Conservation (phyloP, 1,284 basidiomycete genomes). For the Coriolopsis trogii region DNA sequence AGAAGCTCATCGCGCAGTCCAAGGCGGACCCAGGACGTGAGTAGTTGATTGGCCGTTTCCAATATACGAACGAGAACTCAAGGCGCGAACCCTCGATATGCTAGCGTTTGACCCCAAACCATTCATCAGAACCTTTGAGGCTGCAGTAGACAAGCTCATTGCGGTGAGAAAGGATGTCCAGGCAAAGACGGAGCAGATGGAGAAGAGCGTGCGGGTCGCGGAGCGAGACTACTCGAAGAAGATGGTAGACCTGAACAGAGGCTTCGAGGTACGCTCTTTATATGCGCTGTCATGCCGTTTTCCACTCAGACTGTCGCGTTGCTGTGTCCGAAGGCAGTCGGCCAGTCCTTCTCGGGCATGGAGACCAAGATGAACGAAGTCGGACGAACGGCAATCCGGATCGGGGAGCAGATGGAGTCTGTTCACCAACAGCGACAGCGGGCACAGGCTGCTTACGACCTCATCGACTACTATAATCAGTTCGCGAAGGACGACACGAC, state of each 20-base stretch:
- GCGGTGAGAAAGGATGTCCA: conserved; percentile 87
- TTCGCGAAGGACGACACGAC: conserved; percentile 86
- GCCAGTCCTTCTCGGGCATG: conserved; percentile 82
- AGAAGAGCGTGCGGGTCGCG: conserved; percentile 87
- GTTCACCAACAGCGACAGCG: conserved; percentile 92
- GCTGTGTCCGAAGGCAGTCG: conserved; percentile 71
- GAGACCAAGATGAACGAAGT: conserved; percentile 92
- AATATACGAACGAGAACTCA: too few relatives aligned
- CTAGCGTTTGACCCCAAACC: conserved; percentile 94
- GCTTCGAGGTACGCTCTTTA: conserved; percentile 78
- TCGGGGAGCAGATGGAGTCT: conserved; percentile 96
- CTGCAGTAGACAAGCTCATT: conserved; percentile 86
- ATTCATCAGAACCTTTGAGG: conserved; percentile 91
- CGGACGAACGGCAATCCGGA: conserved; percentile 91
- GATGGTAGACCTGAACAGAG: conserved; percentile 88
- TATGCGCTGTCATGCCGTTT: not conserved
- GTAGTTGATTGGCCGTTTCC: conserved; percentile 43
- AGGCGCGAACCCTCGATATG: too few relatives aligned
- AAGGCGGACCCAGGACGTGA: conserved; percentile 82
- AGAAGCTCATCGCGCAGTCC: conserved; percentile 84
- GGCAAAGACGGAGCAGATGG: conserved; percentile 86
- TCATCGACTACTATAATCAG: conserved; percentile 96
- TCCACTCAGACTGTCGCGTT: not conserved
- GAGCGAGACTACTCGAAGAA: conserved; percentile 95
- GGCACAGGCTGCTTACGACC: conserved; percentile 91